Base-by-base conservation (phyloP, 192 early-diverging fungal genomes). In the Oehlia diaphana region DNA sequence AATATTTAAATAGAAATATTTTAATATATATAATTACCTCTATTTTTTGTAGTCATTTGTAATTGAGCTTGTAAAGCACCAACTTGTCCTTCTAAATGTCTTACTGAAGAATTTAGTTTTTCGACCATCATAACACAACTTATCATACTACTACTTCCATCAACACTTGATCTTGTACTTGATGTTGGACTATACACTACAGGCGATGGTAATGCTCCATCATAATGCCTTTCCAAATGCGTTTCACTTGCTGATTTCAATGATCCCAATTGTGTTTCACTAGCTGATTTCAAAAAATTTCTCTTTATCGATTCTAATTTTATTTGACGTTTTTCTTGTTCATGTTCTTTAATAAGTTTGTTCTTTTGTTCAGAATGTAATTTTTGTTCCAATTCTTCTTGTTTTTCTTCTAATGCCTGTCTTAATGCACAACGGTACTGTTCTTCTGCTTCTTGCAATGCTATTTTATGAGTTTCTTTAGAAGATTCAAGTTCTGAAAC, bases 1-100 rank as follows among this genome's bases (percentile, higher is more conserved):
- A 9, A 16, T 12, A 14, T 50, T 16, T 62, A 31, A 67, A 61
- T 66, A 9, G 35, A 39, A 21, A 12, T n/a, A 58, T 9, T 79
- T 26, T 28, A 6, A 58, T 39, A 42, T 42, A 16, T n/a, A 64
- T 31, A 68, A 26, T 78, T 76, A 91, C 87, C 84, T 81, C 92
- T 83, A 44, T 89, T 89, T 79, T 89, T 88, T 10, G 86, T 89
- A 8, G 89, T 83, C 75, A 87, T 84, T 26, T 92, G 86, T 16
- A 93, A 78, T 81, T 95, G 94, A 13, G 86, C 83, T 26, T 90
- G 89, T 49, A 93, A 80, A 23, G 90, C 88, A n/a, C 83, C 80
- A 28, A 93, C 80, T 72, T 95, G 94, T 9, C 90, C 89, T 73
- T 93, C 90, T 26, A 93, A 78, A 31, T 92, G 89, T 39, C 88